Percentiles rank a stretch among this genome's conserved stretches.
Conservation (phyloP, 139 green algal species). For the Pleodorina starrii region DNA sequence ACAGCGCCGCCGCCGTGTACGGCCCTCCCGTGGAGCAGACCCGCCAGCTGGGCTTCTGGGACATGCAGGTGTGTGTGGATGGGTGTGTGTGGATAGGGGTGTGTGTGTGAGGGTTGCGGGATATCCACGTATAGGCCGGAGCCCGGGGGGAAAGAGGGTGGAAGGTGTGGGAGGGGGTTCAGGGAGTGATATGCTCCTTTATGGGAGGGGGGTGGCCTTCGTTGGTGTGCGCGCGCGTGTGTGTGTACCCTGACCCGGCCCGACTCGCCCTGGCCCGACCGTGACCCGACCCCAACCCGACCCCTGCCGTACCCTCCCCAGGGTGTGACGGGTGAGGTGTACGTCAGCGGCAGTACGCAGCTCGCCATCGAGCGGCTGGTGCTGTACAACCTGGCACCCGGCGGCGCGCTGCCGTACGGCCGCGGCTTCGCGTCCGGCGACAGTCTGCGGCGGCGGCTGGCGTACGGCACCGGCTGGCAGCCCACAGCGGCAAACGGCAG, state of each 20-base stretch:
- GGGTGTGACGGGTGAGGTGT: slow-evolving; percentile 26
- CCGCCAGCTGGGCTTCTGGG: slow-evolving; percentile 8
- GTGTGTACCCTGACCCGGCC: no score
- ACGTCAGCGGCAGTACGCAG: not conserved
- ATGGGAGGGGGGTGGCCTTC: no score
- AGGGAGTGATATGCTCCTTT: no score
- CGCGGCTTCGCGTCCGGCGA: not conserved
- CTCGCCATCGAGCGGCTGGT: not conserved
- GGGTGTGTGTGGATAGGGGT: not conserved
- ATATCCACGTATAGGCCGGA: not conserved
- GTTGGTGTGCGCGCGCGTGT: no score
- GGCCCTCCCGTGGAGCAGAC: not conserved
- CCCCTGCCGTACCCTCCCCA: not conserved
- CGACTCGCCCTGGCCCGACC: no score
- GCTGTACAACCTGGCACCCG: slow-evolving; percentile 33
- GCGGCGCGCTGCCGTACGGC: slow-evolving; percentile 20
- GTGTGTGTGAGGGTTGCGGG: not conserved
- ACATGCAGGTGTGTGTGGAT: slow-evolving; percentile 13
- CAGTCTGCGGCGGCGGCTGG: not conserved
- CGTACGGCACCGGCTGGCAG: slow-evolving; percentile 12
- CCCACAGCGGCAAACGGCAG: not conserved
- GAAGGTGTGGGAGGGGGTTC: no score
- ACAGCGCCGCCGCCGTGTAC: not conserved
- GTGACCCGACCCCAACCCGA: no score
- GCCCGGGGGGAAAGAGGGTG: no score